Conservation (phyloP, 352 stramenopile genomes). For the Phytophthora foliorum region DNA sequence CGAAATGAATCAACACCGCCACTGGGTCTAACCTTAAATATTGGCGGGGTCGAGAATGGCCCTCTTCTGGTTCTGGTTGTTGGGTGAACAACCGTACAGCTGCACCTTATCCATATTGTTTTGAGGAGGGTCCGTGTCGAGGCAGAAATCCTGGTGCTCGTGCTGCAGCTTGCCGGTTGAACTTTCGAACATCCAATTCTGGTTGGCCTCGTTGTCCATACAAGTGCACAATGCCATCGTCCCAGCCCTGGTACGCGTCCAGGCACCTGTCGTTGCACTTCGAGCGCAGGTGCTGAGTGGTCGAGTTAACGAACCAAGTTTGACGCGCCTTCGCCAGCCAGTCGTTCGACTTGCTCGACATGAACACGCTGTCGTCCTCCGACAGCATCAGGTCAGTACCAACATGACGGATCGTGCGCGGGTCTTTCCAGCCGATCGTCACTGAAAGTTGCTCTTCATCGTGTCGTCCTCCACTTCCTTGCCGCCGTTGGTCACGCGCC, state of each 20-base stretch:
- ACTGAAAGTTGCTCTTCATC: constrained; percentile 75
- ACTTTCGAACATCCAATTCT: constrained; percentile 74
- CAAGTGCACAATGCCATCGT: constrained; percentile 73
- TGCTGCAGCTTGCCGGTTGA: constrained; percentile 57
- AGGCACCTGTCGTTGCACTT: constrained; percentile 77
- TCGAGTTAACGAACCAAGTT: constrained; percentile 70
- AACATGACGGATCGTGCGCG: constrained; percentile 39
- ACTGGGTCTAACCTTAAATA: no score
- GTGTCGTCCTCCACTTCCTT: constrained; percentile 63
- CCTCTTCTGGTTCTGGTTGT: constrained; percentile 73
- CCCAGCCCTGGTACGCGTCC: constrained; percentile 59
- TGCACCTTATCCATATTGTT: constrained; percentile 71
- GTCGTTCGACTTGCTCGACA: constrained; percentile 50
- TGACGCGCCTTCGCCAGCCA: constrained; percentile 66
- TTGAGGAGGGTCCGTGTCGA: constrained; percentile 57
- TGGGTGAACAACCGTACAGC: constrained; percentile 60
- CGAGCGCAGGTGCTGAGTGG: constrained; percentile 62
- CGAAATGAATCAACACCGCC: no score
- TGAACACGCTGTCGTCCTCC: constrained; percentile 52
- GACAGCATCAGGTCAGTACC: constrained; percentile 44
- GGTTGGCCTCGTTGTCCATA: constrained; percentile 61
- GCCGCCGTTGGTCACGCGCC: constrained; percentile 54
- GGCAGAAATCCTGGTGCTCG: constrained; percentile 60
- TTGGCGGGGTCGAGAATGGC: no score
- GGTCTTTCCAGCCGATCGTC: constrained; percentile 43